Evolutionary conservation across 2,329 filamentous ascomycete genomes (phyloP).

Genomic region (Ambrosiella beaveri): DNA sequence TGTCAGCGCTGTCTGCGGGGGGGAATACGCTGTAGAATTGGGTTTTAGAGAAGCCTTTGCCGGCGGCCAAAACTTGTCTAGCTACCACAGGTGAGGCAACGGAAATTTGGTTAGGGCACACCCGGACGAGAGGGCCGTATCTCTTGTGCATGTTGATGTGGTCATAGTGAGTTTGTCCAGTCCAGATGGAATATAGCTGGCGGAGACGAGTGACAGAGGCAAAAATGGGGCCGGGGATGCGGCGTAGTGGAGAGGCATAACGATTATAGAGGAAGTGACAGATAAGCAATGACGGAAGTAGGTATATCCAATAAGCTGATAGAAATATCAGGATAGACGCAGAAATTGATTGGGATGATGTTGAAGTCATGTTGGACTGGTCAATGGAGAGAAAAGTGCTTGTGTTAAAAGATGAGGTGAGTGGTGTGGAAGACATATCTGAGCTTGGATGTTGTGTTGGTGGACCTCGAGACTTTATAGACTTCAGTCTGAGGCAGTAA

Average conservation of each 20-base stretch:
- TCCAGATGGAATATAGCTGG: conserved; percentile 26
- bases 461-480: too few species aligned
- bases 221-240: conserved; percentile 51
- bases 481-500: too few species aligned
- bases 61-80: conserved; percentile 28
- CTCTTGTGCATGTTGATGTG: conserved; percentile 28
- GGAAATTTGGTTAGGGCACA: conserved; percentile 14
- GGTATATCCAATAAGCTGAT: not conserved
- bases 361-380: too few species aligned
- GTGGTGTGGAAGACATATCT: not conserved
- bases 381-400: not conserved
- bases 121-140: conserved; percentile 29
- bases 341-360: not conserved
- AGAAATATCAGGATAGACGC: not conserved
- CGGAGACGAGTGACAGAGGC: conserved; percentile 32
- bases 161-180: conserved; percentile 33
- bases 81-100: conserved; percentile 12
- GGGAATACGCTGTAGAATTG: conserved; percentile 37
- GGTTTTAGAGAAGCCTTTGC: conserved; percentile 36
- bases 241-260: conserved; percentile 40
- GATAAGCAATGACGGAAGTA: not conserved
- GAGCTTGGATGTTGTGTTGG: too few species aligned
- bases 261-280: conserved; percentile 30
- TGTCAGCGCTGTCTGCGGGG: conserved; percentile 38
- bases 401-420: not conserved